Percentiles rank a stretch among this genome's conserved stretches.
These are phyloP conservation scores for Syzygium aqueum DNA, from an alignment of 345 rosid species.

Conservation along the genomic window DNA sequence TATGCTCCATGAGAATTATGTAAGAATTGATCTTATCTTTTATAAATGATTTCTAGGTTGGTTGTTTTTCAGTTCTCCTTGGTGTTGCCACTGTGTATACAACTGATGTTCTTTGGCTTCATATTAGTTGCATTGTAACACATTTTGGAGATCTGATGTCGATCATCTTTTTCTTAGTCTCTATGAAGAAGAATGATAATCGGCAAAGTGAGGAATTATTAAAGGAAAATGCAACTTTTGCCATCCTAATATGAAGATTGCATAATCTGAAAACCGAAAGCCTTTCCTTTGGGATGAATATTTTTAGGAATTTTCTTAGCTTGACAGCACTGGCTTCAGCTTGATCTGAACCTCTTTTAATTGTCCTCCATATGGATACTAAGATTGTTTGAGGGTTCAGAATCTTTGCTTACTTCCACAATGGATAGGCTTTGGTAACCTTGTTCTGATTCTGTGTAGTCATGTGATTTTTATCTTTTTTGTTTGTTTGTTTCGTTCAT, in stretches of 20 bases:
- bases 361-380: neutral
- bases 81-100: neutral
- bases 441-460: neutral
- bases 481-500: neutral
- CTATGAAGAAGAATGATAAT: neutral
- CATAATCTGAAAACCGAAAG: neutral
- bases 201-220: neutral
- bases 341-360: neutral
- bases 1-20: neutral
- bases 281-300: neutral
- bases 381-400: neutral
- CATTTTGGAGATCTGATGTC: neutral
- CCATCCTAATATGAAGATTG: neutral
- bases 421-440: neutral
- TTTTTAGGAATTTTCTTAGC: neutral
- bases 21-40: neutral
- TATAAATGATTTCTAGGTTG: neutral
- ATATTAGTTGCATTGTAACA: neutral
- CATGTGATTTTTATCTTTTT: neutral
- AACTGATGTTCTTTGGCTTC: neutral
- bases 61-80: neutral
- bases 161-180: neutral
- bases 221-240: neutral
- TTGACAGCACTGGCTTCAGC: neutral
- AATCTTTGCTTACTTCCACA: neutral